Conservation (phyloP, 1,284 basidiomycete species). For the Thelephora terrestris region DNA sequence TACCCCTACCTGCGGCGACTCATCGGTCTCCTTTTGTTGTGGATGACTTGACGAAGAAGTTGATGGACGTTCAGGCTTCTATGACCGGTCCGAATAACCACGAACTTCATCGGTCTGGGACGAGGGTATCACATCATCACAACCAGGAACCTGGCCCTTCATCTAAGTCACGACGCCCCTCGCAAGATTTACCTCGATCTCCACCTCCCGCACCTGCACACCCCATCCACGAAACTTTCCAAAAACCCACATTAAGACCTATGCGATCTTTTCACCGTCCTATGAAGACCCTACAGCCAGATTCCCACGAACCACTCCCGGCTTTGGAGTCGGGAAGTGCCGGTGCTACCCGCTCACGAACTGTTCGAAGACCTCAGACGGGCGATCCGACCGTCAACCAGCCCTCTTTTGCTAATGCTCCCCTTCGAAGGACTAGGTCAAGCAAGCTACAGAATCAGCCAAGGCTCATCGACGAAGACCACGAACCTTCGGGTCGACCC, state of each 20-base stretch:
- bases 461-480: too few species aligned
- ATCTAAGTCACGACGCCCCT: slow-evolving; percentile 10
- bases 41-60: slow-evolving; percentile 49
- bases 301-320: slow-evolving; percentile 20
- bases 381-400: too few species aligned
- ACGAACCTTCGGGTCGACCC: too few species aligned
- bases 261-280: slow-evolving; percentile 51
- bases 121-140: too few species aligned
- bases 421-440: too few species aligned
- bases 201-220: slow-evolving; percentile 1
- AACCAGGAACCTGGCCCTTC: too few species aligned
- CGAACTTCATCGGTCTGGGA: too few species aligned
- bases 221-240: slow-evolving; percentile 14
- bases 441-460: too few species aligned
- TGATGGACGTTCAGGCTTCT: slow-evolving; percentile 39
- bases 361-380: slow-evolving; percentile 18
- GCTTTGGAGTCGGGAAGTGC: slow-evolving; percentile 16
- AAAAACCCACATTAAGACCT: slow-evolving; percentile 30
- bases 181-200: slow-evolving; percentile 8
- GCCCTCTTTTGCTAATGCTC: too few species aligned
- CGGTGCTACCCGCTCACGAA: slow-evolving; percentile 20
- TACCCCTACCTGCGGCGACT: neutral
- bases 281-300: slow-evolving; percentile 6
- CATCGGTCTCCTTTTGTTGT: slow-evolving; percentile 30
- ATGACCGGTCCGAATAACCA: slow-evolving; percentile 9